A percentile compares a stretch with the other conserved stretches of the same genome.
These are phyloP conservation scores for Nematodospora valgi DNA, from an alignment of 805 yeast species.

Conservation along the genomic window DNA sequence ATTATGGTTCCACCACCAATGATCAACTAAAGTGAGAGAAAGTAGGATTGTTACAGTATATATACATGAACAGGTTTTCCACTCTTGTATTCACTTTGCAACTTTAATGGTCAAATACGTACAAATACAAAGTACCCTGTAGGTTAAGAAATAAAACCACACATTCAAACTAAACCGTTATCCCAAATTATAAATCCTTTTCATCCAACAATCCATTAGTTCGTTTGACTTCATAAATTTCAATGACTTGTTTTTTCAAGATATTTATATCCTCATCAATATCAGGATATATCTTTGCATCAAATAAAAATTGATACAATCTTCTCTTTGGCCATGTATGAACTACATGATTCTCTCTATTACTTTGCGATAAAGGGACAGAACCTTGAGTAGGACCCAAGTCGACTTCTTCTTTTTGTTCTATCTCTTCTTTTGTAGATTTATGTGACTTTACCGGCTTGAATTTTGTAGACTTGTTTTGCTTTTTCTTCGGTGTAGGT, in stretches of 20 bases:
- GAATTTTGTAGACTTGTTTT: not conserved
- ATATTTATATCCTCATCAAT: conserved; percentile 14
- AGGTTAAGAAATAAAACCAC: too few relatives aligned
- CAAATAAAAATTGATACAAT: conserved; percentile 14
- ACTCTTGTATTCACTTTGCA: not conserved
- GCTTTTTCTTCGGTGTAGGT: conserved; percentile 4
- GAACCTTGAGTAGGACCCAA: conserved; percentile 5
- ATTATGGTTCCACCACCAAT: too few relatives aligned
- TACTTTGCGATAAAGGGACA: conserved; percentile 2
- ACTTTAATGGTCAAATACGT: not conserved
- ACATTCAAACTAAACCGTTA: not conserved
- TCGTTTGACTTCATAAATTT: conserved; percentile 11
- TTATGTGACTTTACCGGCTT: not conserved
- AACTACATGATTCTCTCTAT: conserved; percentile 8
- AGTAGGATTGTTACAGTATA: too few relatives aligned
- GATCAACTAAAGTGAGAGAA: too few relatives aligned
- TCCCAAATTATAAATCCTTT: not conserved
- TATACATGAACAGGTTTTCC: too few relatives aligned
- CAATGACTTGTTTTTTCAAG: conserved; percentile 12
- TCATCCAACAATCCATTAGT: conserved; percentile 1
- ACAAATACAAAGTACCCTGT: not conserved
- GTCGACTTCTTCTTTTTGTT: conserved; percentile 7
- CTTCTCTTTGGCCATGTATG: conserved; percentile 17
- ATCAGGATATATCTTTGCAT: conserved; percentile 15
- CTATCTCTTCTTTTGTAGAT: conserved; percentile 4